phyloP scores from a whole-genome alignment of 371 early-diverging fungal species.

The Mucor plumbeus region DNA sequence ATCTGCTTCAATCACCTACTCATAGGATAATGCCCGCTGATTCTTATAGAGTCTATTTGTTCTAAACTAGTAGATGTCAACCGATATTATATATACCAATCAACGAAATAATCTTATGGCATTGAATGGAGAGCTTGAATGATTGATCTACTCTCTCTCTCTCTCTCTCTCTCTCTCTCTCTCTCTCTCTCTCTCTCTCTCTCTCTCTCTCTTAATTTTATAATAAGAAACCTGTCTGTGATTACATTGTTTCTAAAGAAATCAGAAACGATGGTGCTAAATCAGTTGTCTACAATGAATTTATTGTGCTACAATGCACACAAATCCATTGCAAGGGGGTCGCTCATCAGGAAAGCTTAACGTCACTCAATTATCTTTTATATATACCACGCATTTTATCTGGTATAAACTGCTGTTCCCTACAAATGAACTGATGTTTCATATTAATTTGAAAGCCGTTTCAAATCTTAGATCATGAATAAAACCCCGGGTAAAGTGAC shows the following conservation, averaged over 20 bases:
- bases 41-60: not conserved
- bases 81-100: too few relatives aligned
- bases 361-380: not conserved
- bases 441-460: not conserved
- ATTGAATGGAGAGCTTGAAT: not conserved
- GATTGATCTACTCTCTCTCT: not conserved
- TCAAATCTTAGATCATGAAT: conserved; percentile 4
- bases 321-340: not conserved
- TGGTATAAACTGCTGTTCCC: not conserved
- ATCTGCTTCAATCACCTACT: too few relatives aligned
- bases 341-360: not conserved
- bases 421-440: conserved; percentile 4
- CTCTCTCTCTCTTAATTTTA: too few relatives aligned
- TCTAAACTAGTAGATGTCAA: too few relatives aligned
- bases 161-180: too few relatives aligned
- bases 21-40: too few relatives aligned
- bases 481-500: conserved; percentile 14
- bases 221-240: conserved; percentile 1
- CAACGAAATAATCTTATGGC: too few relatives aligned
- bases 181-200: too few relatives aligned
- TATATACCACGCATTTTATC: not conserved
- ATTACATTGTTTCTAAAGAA: not conserved
- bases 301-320: not conserved
- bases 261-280: not conserved
- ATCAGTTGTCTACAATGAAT: not conserved